Conservation (phyloP, 805 yeast genomes). For the Yamadazyma phyllophila region DNA sequence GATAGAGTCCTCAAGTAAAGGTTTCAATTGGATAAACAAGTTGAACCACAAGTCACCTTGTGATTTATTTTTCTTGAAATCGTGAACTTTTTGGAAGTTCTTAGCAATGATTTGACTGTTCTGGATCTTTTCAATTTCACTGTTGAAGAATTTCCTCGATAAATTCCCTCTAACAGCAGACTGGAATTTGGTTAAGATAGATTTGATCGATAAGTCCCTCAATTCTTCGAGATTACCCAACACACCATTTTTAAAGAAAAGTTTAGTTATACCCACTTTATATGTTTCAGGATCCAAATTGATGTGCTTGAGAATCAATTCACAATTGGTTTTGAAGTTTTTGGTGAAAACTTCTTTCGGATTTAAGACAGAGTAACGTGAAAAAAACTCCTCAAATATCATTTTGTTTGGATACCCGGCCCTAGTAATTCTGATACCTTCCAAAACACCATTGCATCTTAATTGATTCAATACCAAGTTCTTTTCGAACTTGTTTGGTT, state of each 20-base stretch:
- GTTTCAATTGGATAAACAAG: conserved; percentile 68
- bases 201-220: conserved; percentile 63
- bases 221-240: conserved; percentile 73
- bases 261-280: conserved; percentile 68
- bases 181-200: conserved; percentile 60
- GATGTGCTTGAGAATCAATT: conserved; percentile 60
- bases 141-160: conserved; percentile 47
- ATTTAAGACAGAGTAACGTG: conserved; percentile 70
- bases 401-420: conserved; percentile 96
- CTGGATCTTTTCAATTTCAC: conserved; percentile 55
- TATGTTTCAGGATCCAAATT: conserved; percentile 57
- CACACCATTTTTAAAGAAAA: conserved; percentile 76
- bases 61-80: conserved; percentile 24
- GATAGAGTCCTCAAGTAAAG: conserved; percentile 64
- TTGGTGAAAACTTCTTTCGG: conserved; percentile 43
- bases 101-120: conserved; percentile 68
- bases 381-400: conserved; percentile 74
- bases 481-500: conserved; percentile 70
- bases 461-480: conserved; percentile 80
- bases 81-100: conserved; percentile 54
- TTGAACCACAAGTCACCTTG: conserved; percentile 73
- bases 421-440: conserved; percentile 95
- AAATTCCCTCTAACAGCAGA: conserved; percentile 62
- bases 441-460: conserved; percentile 95
- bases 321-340: conserved; percentile 65